Percentiles rank a stretch among this genome's conserved stretches.
These are phyloP conservation scores for Crithidia thermophila DNA, from an alignment of 208 protist species.

Conservation along the genomic window DNA sequence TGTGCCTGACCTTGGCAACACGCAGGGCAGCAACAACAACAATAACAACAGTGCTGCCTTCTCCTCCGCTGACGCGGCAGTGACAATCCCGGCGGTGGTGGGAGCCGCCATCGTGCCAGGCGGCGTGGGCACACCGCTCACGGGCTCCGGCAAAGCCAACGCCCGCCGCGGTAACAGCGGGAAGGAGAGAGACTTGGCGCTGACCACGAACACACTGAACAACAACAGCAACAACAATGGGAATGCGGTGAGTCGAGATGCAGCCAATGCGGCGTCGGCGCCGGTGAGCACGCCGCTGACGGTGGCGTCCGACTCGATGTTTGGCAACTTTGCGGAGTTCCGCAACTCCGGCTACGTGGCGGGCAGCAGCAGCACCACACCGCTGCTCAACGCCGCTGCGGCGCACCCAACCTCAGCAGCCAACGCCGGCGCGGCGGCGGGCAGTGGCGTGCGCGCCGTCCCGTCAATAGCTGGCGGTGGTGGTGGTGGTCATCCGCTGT, in stretches of 20 bases:
- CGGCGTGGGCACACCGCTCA: background rate
- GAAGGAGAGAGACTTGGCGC: no score
- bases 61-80: background rate
- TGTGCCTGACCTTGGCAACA: no score
- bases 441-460: no score
- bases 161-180: no score
- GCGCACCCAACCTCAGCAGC: no score
- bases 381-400: no score
- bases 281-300: slow-evolving; percentile 9
- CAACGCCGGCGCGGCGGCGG: no score
- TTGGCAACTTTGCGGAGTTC: slow-evolving; percentile 2
- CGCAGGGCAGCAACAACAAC: background rate
- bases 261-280: background rate
- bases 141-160: background rate
- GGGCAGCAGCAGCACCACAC: no score
- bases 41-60: no score
- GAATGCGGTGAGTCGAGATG: background rate
- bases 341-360: background rate
- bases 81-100: background rate
- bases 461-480: no score
- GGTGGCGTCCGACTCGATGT: slow-evolving; percentile 1
- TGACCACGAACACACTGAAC: no score
- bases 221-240: slow-evolving; percentile 5
- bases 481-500: background rate
- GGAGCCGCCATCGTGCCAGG: slow-evolving; percentile 3